Evolutionary conservation across 371 early-diverging fungal species (phyloP).

Genomic region (Quaeritorhiza haematococci): DNA sequence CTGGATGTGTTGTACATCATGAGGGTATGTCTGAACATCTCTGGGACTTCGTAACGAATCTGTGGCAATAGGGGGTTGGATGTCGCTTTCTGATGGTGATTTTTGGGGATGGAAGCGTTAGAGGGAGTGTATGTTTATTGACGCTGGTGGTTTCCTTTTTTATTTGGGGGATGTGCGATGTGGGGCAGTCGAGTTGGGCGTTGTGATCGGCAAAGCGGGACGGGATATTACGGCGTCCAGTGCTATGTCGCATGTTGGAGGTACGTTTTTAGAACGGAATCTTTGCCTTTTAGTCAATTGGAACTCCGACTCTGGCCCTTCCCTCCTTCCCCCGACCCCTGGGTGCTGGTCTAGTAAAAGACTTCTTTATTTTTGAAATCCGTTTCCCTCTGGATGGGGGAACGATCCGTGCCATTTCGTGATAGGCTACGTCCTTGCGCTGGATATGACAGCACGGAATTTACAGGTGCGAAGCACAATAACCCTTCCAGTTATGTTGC

Average conservation of each 20-base stretch:
- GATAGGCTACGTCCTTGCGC: conserved; percentile 79
- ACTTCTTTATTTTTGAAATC: no score
- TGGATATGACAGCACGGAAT: conserved; percentile 91
- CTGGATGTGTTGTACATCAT: conserved; percentile 79
- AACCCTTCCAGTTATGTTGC: neutral
- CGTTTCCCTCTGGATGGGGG: neutral
- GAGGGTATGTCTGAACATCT: no score
- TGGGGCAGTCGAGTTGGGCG: conserved; percentile 84
- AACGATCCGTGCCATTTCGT: conserved; percentile 10
- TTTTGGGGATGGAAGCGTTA: no score
- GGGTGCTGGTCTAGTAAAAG: no score
- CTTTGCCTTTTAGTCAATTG: neutral
- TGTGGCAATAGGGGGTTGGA: no score
- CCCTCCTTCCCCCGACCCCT: no score
- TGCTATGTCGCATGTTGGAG: conserved; percentile 65
- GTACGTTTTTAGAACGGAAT: conserved; percentile 17
- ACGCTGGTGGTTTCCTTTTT: no score
- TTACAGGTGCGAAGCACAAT: conserved; percentile 60
- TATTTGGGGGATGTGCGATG: no score
- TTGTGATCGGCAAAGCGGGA: conserved; percentile 82
- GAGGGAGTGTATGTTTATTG: no score
- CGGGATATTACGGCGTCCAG: conserved; percentile 63
- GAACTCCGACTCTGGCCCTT: no score
- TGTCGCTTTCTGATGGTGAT: no score
- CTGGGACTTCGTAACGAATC: no score